Conservation (phyloP, 116 monocot genomes). For the Papilionanthe hybrid region DNA sequence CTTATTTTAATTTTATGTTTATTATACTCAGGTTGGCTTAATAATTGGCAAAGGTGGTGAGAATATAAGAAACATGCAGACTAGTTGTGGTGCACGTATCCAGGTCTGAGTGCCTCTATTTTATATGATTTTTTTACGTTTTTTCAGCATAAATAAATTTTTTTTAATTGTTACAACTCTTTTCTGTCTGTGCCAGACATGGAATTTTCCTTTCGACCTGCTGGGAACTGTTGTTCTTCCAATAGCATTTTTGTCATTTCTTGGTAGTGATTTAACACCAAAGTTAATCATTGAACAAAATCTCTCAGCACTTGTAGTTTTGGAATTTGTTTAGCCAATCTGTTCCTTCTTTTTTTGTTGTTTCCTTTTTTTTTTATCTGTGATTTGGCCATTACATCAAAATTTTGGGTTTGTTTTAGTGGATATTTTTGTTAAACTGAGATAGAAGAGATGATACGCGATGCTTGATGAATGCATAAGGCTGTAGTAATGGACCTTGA, state of each 20-base stretch:
- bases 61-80: conserved; percentile 91
- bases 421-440: neutral
- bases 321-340: neutral
- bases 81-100: conserved; percentile 79
- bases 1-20: conserved; percentile 5
- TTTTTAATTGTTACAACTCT: neutral
- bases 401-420: too few species aligned
- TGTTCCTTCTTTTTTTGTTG: neutral
- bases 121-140: neutral
- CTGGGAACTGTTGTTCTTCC: neutral
- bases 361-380: neutral
- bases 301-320: neutral
- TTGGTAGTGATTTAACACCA: too few species aligned
- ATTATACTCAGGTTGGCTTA: conserved; percentile 69
- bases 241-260: neutral
- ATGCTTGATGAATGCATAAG: neutral
- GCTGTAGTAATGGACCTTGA: neutral
- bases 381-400: too few species aligned
- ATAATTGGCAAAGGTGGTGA: conserved; percentile 98
- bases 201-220: too few species aligned
- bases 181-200: neutral
- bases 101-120: conserved; percentile 36
- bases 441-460: neutral
- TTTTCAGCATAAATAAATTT: neutral
- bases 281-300: too few species aligned